Conservation (phyloP, 371 early-diverging fungal species). For the Umbelopsis sp. region DNA sequence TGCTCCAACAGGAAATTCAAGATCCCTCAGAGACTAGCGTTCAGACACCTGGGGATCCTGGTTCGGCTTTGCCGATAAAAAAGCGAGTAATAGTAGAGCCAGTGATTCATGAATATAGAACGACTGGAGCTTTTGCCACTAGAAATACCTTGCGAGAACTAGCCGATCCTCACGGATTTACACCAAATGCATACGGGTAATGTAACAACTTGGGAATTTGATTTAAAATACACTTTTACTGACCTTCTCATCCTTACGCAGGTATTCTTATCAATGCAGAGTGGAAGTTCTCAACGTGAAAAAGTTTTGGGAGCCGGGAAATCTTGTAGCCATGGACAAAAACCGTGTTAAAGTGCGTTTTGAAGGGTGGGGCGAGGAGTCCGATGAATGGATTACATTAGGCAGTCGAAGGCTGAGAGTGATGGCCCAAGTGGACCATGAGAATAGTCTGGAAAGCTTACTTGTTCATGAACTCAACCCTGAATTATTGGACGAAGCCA, state of each 20-base stretch:
- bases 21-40: not conserved
- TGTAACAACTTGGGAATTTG: not conserved
- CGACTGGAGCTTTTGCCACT: conserved; percentile 55
- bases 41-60: not conserved
- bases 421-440: not conserved
- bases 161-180: conserved; percentile 47
- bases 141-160: conserved; percentile 47
- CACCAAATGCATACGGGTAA: conserved; percentile 48
- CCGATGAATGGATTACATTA: conserved; percentile 67
- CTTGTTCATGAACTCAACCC: conserved; percentile 39
- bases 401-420: conserved; percentile 58
- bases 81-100: not conserved
- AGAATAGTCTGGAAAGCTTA: conserved; percentile 7
- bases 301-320: conserved; percentile 54
- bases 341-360: conserved; percentile 58
- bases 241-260: not conserved
- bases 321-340: conserved; percentile 46
- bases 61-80: not conserved
- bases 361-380: conserved; percentile 60
- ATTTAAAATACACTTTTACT: not conserved
- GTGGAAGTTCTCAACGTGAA: conserved; percentile 45
- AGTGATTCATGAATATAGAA: conserved; percentile 21
- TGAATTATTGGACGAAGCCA: conserved; percentile 42
- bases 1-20: too few species aligned
- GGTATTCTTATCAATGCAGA: conserved; percentile 29